Conservation (phyloP, 805 yeast species). For the Candida sakaeoensis region DNA sequence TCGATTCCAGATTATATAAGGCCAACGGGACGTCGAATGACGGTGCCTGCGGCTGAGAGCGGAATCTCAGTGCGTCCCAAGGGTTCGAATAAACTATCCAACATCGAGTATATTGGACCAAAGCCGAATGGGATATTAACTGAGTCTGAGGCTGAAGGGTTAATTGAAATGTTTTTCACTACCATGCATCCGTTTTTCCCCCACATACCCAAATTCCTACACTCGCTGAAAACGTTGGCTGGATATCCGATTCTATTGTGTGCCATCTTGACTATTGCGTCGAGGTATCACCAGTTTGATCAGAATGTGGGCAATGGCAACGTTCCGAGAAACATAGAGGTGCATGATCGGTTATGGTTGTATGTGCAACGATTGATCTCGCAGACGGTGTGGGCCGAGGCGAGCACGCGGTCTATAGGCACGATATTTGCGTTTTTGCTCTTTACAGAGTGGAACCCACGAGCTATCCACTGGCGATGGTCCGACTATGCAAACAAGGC, state of each 20-base stretch:
- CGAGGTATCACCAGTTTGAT: slow-evolving; percentile 67
- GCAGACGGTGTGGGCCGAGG: slow-evolving; percentile 92
- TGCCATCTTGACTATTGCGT: slow-evolving; percentile 74
- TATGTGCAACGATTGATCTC: slow-evolving; percentile 78
- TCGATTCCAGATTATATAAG: slow-evolving; percentile 19
- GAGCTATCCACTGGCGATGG: slow-evolving; percentile 90
- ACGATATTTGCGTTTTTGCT: slow-evolving; percentile 80
- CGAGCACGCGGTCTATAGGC: slow-evolving; percentile 81
- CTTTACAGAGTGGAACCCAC: slow-evolving; percentile 93
- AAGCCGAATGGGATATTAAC: slow-evolving; percentile 51
- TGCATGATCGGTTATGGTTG: slow-evolving; percentile 81
- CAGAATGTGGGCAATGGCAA: slow-evolving; percentile 27
- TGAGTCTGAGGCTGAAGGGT: slow-evolving; percentile 55
- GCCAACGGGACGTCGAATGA: slow-evolving; percentile 22
- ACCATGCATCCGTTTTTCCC: slow-evolving; percentile 91
- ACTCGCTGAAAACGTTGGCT: slow-evolving; percentile 60
- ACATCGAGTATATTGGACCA: slow-evolving; percentile 61
- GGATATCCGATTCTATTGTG: slow-evolving; percentile 79
- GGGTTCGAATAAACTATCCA: slow-evolving; percentile 47
- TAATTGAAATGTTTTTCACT: slow-evolving; percentile 61
- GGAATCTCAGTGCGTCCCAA: slow-evolving; percentile 42
- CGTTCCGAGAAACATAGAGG: slow-evolving; percentile 49
- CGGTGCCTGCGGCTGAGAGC: slow-evolving; percentile 43
- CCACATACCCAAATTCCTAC: slow-evolving; percentile 72
- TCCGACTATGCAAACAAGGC: slow-evolving; percentile 72